Evolutionary conservation across 1,284 basidiomycete species (phyloP).

Genomic region (Paramarasmius palmivorus): DNA sequence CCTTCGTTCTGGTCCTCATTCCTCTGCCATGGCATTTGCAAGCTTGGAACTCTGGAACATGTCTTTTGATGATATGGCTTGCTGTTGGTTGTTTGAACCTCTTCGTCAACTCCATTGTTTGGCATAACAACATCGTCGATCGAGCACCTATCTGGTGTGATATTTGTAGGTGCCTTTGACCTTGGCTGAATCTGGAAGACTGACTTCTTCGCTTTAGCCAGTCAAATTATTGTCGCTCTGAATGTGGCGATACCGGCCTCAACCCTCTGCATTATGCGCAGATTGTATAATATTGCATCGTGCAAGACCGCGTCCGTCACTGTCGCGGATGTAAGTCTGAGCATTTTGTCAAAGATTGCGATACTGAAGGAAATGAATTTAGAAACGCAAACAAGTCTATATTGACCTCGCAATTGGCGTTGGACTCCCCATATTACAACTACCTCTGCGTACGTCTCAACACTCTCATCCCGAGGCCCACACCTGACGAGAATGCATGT

Average conservation of each 20-base stretch:
- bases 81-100: slow-evolving; percentile 52
- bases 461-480: too few species aligned
- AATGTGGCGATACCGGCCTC: slow-evolving; percentile 41
- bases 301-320: too few species aligned
- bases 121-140: slow-evolving; percentile 60
- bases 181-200: background rate
- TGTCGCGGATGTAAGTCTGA: too few species aligned
- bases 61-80: slow-evolving; percentile 66
- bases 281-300: too few species aligned
- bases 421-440: too few species aligned
- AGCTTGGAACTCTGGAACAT: slow-evolving; percentile 59
- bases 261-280: slow-evolving; percentile 44
- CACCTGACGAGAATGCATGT: too few species aligned
- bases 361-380: too few species aligned
- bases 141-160: slow-evolving; percentile 74
- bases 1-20: slow-evolving; percentile 47
- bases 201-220: slow-evolving; percentile 28
- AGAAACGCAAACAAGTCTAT: too few species aligned
- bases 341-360: too few species aligned
- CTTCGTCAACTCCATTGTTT: slow-evolving; percentile 66
- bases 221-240: slow-evolving; percentile 34
- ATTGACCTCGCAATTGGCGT: too few species aligned
- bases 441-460: too few species aligned
- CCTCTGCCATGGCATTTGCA: slow-evolving; percentile 64
- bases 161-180: slow-evolving; percentile 55